Evolutionary conservation across 306 rosid species (phyloP).

Genomic region (Pueraria montana): DNA sequence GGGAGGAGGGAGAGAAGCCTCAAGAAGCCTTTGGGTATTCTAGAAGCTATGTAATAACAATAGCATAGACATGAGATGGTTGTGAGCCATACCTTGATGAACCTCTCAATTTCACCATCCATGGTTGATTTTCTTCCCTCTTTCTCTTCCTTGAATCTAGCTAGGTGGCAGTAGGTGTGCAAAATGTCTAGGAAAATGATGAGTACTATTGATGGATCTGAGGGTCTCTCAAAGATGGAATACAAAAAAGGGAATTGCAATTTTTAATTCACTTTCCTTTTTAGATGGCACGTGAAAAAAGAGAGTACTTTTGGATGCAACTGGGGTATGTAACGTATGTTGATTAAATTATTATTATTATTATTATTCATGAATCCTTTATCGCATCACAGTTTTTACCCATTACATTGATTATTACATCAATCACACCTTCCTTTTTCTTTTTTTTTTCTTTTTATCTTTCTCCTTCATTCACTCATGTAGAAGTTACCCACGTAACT

Average conservation of each 20-base stretch:
- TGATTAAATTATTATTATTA: too few relatives aligned
- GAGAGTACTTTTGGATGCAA: too few relatives aligned
- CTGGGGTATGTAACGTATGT: too few relatives aligned
- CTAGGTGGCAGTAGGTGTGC: neutral
- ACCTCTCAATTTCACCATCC: slow-evolving; percentile 51
- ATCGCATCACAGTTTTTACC: too few relatives aligned
- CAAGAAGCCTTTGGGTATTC: slow-evolving; percentile 44
- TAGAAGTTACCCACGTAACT: too few relatives aligned
- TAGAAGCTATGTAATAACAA: slow-evolving; percentile 53
- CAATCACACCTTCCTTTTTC: too few relatives aligned
- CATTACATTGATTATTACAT: too few relatives aligned
- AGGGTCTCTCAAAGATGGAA: neutral
- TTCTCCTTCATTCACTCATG: too few relatives aligned
- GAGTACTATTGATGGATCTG: neutral
- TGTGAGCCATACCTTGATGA: slow-evolving; percentile 56
- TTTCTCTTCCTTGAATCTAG: neutral
- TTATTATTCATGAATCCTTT: too few relatives aligned
- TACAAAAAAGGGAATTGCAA: neutral
- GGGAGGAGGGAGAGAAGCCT: slow-evolving; percentile 58
- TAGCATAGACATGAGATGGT: slow-evolving; percentile 48
- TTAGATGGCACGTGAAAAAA: neutral
- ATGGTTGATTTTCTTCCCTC: neutral
- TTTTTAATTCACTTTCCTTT: neutral
- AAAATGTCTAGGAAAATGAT: neutral
- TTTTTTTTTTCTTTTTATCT: too few relatives aligned